Conservation (phyloP, 371 early-diverging fungal species). For the Quaeritorhiza haematococci region DNA sequence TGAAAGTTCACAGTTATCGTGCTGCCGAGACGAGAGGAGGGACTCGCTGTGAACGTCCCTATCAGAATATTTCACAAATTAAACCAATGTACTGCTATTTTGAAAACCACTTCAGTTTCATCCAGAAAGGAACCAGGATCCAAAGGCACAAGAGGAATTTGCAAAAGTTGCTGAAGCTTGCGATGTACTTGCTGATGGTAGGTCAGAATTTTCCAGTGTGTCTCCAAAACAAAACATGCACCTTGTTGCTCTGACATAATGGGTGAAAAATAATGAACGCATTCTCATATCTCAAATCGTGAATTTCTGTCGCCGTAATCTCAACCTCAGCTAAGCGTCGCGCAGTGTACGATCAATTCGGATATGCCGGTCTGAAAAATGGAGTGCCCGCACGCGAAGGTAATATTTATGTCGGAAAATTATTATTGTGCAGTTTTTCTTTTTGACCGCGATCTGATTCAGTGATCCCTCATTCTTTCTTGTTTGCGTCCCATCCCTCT, state of each 20-base stretch:
- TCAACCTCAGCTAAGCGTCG: conserved; percentile 35
- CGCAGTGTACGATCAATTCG: conserved; percentile 55
- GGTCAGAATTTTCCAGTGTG: neutral
- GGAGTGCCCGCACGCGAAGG: conserved; percentile 43
- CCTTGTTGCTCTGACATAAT: too few species aligned
- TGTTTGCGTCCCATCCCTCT: neutral
- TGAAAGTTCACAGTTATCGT: neutral
- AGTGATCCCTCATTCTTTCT: neutral
- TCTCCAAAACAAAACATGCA: too few species aligned
- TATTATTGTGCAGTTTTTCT: too few species aligned
- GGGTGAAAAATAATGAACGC: neutral
- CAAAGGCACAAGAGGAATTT: conserved; percentile 41
- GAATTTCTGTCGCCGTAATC: neutral
- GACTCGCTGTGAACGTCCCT: neutral
- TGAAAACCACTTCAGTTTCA: conserved; percentile 45
- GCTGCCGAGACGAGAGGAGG: neutral
- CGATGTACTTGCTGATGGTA: conserved; percentile 49
- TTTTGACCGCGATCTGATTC: neutral
- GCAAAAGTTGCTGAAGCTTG: conserved; percentile 50
- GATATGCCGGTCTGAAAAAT: conserved; percentile 39
- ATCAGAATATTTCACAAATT: conserved; percentile 4
- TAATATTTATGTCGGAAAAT: too few species aligned
- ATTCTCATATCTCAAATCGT: neutral
- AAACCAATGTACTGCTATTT: neutral
- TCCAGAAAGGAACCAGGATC: conserved; percentile 38